Conservation (phyloP, 108 stramenopile species). For the Nannochloropsis oceanica region DNA sequence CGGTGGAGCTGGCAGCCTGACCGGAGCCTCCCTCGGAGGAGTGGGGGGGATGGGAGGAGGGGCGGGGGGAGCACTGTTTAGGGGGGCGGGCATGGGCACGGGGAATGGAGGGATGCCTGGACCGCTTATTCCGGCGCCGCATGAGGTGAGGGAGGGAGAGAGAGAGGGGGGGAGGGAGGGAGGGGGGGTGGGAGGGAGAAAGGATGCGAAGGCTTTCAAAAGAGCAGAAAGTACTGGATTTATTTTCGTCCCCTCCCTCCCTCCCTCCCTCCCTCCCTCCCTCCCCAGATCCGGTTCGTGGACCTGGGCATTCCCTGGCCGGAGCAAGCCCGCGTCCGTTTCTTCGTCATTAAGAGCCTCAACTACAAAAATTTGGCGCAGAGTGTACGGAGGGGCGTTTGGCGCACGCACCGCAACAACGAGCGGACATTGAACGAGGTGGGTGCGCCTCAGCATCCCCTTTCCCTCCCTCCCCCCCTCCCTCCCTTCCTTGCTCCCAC, state of each 20-base stretch:
- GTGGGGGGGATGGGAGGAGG: background rate
- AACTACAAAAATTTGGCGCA: background rate
- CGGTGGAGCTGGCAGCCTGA: background rate
- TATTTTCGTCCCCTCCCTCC: background rate
- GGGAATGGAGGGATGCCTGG: background rate
- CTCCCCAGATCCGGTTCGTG: background rate
- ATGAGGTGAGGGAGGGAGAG: background rate
- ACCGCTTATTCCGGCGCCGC: background rate
- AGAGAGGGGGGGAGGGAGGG: background rate
- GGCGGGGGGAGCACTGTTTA: no score
- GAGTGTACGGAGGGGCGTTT: background rate
- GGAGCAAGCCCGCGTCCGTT: background rate
- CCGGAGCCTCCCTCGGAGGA: background rate
- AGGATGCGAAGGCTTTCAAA: background rate
- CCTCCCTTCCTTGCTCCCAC: background rate
- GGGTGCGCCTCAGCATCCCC: background rate
- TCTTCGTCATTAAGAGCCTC: background rate
- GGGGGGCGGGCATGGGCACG: background rate
- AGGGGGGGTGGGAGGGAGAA: background rate
- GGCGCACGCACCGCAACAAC: background rate
- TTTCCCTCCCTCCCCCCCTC: background rate
- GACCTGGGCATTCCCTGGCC: background rate
- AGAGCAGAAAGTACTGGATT: no score
- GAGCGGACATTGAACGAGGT: background rate
- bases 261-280: background rate